Base-by-base conservation (phyloP, 2,329 filamentous ascomycete species). In the Pestalotiopsis fici region DNA sequence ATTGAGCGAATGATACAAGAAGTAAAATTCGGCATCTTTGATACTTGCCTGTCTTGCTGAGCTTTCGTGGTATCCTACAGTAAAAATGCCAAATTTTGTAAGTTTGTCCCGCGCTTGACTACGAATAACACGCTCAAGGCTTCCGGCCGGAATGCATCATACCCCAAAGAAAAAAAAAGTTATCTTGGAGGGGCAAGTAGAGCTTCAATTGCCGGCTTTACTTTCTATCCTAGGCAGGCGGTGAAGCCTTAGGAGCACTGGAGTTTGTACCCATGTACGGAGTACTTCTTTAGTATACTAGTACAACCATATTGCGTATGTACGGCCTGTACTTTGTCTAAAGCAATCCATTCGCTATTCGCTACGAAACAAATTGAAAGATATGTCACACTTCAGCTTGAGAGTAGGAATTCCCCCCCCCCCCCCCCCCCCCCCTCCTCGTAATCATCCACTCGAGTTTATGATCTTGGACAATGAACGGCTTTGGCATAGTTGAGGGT, bases 231-330 rank as follows among this genome's bases (percentile, higher is more conserved):
- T 54, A 6, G 59, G 31, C 37, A 37, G 59, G 54, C 63, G 65
- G 69, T 68, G 66, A 71, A 71, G 69, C 67, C 70, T 68, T 71
- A 68, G 11, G 31, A 35, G 31, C 31, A 35, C 31, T 35, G 6
- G 31, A 35, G 31, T 35, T 7, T 11, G 31, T 35, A 35, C 31
- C 31, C 11, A 35, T 35, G 31, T 7, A 35, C 31, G 6, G 31
- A 35, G 31, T 35, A 35, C 31, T n/a, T n/a, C n/a, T n/a, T n/a
- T n/a, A n/a, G n/a, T n/a, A n/a, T n/a, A n/a, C n/a, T n/a, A n/a
- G n/a, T n/a, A n/a, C n/a, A n/a, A n/a, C n/a, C n/a, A n/a, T n/a
- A n/a, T n/a, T n/a, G n/a, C n/a, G n/a, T n/a, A n/a, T n/a, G n/a
- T n/a, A n/a, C n/a, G n/a, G n/a, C n/a, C n/a, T n/a, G n/a, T n/a